Evolutionary conservation across 495 filamentous ascomycete species (phyloP), one percentile per base, ranked within the genome.

Genomic region (Annulohypoxylon bovei): DNA sequence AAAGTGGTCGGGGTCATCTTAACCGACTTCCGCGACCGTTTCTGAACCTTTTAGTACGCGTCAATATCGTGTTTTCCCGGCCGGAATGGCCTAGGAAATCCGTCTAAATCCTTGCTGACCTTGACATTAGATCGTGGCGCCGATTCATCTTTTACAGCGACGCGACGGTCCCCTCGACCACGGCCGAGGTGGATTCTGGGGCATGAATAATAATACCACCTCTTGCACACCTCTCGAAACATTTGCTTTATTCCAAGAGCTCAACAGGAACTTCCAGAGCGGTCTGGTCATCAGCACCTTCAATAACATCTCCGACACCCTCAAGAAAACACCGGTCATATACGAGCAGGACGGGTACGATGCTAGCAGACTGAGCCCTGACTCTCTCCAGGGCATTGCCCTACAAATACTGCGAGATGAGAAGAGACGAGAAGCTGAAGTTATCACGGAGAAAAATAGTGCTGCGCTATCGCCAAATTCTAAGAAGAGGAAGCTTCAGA

Each of bases 191-290:
- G 82, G 78, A 81, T 76, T 76, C 73, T 75, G 81, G 80, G 85
- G 84, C 79, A 86, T 86, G 84, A 87, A 81, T 81, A 77, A 80
- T 73, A 70, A 79, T 54, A 78, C 88, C 77, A 85, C 85, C 69
- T 80, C 86, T 68, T 94, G 94, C 80, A 95, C 93, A 66, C 90
- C 91, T 57, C 91, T 97, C 82, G 95, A 98, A 85, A 89, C 88
- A 33, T 86, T 98, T 18, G 86, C 98, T 61, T 88, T 99, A 67
- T 95, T 97, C 81, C 93, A 96, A 79, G 90, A 91, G 8, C 87
- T 99, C 49, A 70, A 70, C 27, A 75, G 55, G 39, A 68, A 68
- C 39, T 86, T 87, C 50, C 78, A 85, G 39, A 85, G 89, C 76
- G 91, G 92, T 73, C 80, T 87, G 62, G 84, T 89, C 47, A 82